Percentiles rank a stretch among this genome's conserved stretches.
phyloP scores from a whole-genome alignment of 768 basidiomycete genomes.

The Strobilomyces confusus region DNA sequence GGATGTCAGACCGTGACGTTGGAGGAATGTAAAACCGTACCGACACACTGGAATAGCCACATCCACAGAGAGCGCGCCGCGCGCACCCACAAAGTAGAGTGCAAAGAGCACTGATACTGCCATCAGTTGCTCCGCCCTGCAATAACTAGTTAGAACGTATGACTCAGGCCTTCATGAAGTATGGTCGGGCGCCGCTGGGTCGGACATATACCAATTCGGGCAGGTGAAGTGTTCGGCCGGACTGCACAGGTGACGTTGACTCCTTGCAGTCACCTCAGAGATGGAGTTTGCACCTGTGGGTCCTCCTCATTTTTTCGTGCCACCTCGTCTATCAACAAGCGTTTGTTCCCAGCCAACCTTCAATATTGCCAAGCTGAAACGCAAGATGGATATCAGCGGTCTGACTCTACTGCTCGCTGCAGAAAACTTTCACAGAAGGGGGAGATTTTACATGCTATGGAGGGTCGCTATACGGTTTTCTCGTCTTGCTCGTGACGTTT shows the following conservation, averaged over 20 bases:
- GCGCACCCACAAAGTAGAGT: constrained; percentile 2
- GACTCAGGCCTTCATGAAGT: no score
- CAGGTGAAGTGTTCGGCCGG: constrained; percentile 14
- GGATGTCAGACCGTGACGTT: not conserved
- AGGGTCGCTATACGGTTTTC: constrained; percentile 13
- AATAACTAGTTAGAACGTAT: not conserved
- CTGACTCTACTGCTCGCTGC: constrained; percentile 21
- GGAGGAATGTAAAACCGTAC: not conserved
- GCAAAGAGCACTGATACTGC: not conserved
- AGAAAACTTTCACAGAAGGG: constrained; percentile 1
- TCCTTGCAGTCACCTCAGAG: not conserved
- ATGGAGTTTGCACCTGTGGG: constrained; percentile 32
- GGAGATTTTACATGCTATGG: constrained; percentile 28
- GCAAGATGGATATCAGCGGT: constrained; percentile 21
- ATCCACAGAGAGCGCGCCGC: not conserved
- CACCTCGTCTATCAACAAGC: constrained; percentile 3
- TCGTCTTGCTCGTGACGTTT: not conserved
- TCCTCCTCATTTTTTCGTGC: constrained; percentile 12
- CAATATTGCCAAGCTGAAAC: constrained; percentile 20
- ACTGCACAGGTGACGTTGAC: constrained; percentile 21
- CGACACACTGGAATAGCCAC: constrained; percentile 12
- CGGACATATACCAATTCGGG: constrained; percentile 14
- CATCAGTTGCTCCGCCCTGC: not conserved
- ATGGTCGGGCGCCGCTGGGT: no score
- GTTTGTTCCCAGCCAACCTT: constrained; percentile 12